A percentile compares a stretch with the other conserved stretches of the same genome.
Evolutionary conservation across 2,329 filamentous ascomycete genomes (phyloP).

Genomic region (Orbilia brochopaga): DNA sequence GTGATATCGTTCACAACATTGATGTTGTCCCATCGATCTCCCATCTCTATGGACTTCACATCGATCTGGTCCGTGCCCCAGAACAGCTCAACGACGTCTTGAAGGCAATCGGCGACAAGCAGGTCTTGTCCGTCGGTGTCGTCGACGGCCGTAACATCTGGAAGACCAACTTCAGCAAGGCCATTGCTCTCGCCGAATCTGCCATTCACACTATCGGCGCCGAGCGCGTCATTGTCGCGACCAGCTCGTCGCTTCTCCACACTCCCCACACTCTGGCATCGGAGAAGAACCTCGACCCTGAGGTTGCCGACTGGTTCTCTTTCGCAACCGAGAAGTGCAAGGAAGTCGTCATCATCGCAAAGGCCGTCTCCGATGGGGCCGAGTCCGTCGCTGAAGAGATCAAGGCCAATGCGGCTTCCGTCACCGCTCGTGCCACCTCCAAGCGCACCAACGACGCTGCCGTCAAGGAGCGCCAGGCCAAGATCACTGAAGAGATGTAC

Average conservation of each 20-base stretch:
- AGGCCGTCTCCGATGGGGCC: conserved; percentile 92
- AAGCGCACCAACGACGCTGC: conserved; percentile 94
- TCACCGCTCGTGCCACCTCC: conserved; percentile 87
- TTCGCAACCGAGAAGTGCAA: conserved; percentile 93
- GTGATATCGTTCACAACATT: conserved; percentile 99
- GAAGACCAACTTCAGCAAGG: conserved; percentile 99
- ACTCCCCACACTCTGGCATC: conserved; percentile 96
- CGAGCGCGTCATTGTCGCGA: conserved; percentile 95
- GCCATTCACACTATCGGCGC: conserved; percentile 96
- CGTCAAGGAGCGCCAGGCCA: conserved; percentile 94
- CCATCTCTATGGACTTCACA: conserved; percentile 81
- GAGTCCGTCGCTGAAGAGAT: conserved; percentile 84
- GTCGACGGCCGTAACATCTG: conserved; percentile 99
- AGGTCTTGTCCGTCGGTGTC: conserved; percentile 91
- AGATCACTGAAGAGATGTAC: conserved; percentile 83
- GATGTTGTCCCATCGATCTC: conserved; percentile 77
- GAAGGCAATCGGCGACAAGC: conserved; percentile 81
- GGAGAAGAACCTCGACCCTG: conserved; percentile 96
- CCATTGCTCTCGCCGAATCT: conserved; percentile 86
- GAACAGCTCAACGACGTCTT: conserved; percentile 92
- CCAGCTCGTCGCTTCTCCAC: conserved; percentile 96
- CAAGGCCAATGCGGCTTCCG: conserved; percentile 94
- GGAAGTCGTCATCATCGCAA: conserved; percentile 91
- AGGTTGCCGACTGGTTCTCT: conserved; percentile 97
- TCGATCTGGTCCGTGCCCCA: conserved; percentile 97